These are phyloP conservation scores for Saturnispora kantuleensis DNA, from an alignment of 805 yeast genomes.

Conservation along the genomic window DNA sequence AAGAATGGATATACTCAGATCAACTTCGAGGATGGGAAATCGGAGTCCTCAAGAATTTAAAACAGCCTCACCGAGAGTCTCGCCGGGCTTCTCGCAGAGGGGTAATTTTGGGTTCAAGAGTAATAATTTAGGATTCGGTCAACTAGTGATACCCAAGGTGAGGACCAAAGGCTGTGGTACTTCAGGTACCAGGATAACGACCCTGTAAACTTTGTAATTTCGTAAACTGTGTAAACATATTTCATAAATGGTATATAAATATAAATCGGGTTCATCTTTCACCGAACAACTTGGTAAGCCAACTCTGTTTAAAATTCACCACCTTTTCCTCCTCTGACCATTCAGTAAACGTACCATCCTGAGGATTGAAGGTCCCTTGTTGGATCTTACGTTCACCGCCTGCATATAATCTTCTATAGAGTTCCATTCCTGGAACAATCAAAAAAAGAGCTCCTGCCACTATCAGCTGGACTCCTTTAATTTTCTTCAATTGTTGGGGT, in stretches of 20 bases:
- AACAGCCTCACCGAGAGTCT: not conserved
- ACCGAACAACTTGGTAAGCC: conserved; percentile 36
- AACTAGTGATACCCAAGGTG: too few relatives aligned
- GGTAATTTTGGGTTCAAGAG: too few relatives aligned
- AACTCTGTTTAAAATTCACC: conserved; percentile 28
- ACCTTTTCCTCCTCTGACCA: conserved; percentile 34
- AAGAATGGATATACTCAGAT: conserved; percentile 14
- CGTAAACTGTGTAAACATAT: too few relatives aligned
- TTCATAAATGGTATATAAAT: conserved; percentile 13
- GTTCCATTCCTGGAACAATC: conserved; percentile 23
- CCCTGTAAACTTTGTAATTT: not conserved
- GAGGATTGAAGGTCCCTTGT: conserved; percentile 34
- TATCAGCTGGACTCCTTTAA: conserved; percentile 24
- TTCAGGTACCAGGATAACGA: not conserved
- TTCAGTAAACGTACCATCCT: conserved; percentile 35
- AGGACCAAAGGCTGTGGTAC: too few relatives aligned
- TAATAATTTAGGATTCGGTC: too few relatives aligned
- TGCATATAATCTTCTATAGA: conserved; percentile 26
- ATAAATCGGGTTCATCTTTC: conserved; percentile 24
- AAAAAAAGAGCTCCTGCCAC: conserved; percentile 24
- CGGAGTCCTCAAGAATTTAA: too few relatives aligned
- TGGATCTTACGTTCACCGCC: conserved; percentile 37
- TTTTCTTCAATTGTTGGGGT: conserved; percentile 18
- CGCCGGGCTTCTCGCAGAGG: not conserved
- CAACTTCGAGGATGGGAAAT: conserved; percentile 9